Percentiles rank a stretch among this genome's conserved stretches.
Conservation (phyloP, 2,329 filamentous ascomycete species). For the Fusarium concolor region DNA sequence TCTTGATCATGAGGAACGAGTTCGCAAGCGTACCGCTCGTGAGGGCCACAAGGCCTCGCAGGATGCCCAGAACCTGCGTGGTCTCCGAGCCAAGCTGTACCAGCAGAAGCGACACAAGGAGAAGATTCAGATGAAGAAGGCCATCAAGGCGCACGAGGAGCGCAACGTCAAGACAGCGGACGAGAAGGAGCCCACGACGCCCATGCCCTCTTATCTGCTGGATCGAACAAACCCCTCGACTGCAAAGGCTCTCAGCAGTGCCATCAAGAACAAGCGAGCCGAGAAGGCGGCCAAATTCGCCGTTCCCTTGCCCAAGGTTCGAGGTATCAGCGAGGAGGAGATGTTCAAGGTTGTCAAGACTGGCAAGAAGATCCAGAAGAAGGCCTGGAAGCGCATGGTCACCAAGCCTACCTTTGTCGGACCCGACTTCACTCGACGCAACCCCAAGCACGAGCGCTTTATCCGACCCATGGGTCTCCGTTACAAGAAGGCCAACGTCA, state of each 20-base stretch:
- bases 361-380: constrained; percentile 93
- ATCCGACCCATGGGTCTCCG: constrained; percentile 63
- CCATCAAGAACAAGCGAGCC: constrained; percentile 94
- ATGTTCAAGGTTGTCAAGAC: constrained; percentile 98
- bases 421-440: constrained; percentile 86
- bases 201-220: constrained; percentile 91
- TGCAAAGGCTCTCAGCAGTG: constrained; percentile 78
- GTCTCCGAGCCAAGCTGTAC: constrained; percentile 91
- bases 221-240: constrained; percentile 75
- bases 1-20: constrained; percentile 86
- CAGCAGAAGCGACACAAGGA: constrained; percentile 94
- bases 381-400: constrained; percentile 79
- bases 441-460: constrained; percentile 79
- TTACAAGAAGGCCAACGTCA: constrained; percentile 66
- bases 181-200: constrained; percentile 81
- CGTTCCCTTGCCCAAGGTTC: constrained; percentile 93
- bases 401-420: constrained; percentile 80
- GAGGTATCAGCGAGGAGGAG: constrained; percentile 91
- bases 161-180: constrained; percentile 92
- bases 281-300: constrained; percentile 95
- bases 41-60: constrained; percentile 89
- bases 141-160: constrained; percentile 95
- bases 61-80: constrained; percentile 92
- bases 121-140: constrained; percentile 98
- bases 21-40: constrained; percentile 86